phyloP scores from a whole-genome alignment of 2,329 filamentous ascomycete species.

The Lachnellula hyalina region DNA sequence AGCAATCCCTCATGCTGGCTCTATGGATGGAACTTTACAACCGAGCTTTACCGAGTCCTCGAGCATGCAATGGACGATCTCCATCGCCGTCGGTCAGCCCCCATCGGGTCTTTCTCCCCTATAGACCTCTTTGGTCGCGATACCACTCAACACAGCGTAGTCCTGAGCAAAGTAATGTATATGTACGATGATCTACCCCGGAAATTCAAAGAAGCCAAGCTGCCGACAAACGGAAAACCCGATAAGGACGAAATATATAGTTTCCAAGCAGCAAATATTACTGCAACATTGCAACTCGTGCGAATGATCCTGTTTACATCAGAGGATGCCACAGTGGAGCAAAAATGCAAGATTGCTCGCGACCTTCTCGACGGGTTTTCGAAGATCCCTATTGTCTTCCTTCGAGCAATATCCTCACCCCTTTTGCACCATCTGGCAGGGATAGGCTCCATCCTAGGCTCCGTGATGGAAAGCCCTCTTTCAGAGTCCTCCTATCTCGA shows the following conservation, averaged over 20 bases:
- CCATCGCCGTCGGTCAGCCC: conserved; percentile 8
- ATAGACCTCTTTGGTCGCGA: conserved; percentile 6
- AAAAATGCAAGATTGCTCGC: conserved; percentile 41
- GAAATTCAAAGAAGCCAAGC: conserved; percentile 16
- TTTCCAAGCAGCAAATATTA: conserved; percentile 47
- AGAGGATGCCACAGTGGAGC: conserved; percentile 34
- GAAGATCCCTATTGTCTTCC: conserved; percentile 39
- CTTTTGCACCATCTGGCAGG: conserved; percentile 44
- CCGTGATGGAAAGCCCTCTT: conserved; percentile 35
- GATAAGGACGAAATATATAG: conserved; percentile 30
- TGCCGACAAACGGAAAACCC: not conserved
- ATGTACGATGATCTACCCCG: conserved; percentile 15
- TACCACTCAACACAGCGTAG: conserved; percentile 6
- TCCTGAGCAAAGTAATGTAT: conserved; percentile 17
- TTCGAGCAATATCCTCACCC: conserved; percentile 43
- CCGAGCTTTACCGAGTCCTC: conserved; percentile 50
- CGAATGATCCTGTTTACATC: conserved; percentile 41
- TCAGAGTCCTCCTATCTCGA: conserved; percentile 15
- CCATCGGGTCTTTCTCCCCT: conserved; percentile 2
- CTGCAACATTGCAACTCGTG: conserved; percentile 39
- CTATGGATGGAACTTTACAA: conserved; percentile 52
- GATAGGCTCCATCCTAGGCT: conserved; percentile 45
- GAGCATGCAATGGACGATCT: conserved; percentile 39
- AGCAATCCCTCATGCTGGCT: conserved; percentile 40
- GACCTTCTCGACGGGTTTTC: conserved; percentile 40